Evolutionary conservation across 2,329 filamentous ascomycete genomes (phyloP).

Genomic region (Penicillium capsulatum): DNA sequence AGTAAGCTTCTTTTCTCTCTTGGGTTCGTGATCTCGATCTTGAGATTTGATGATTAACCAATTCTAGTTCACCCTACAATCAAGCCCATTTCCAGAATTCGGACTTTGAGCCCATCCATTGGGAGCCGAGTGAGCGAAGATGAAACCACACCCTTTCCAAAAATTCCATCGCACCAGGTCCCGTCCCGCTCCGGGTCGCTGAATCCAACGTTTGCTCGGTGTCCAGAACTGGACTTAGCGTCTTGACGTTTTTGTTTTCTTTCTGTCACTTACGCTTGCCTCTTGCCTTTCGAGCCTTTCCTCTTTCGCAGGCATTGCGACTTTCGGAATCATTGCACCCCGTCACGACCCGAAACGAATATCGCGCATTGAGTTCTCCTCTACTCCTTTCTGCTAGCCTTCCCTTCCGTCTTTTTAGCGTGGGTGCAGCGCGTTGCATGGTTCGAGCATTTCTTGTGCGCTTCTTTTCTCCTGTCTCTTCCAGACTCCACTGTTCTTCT

Average conservation of each 20-base stretch:
- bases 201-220: no score
- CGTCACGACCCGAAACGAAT: not conserved
- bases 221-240: conserved; percentile 9
- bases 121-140: conserved; percentile 40
- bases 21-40: not conserved
- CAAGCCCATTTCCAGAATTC: conserved; percentile 46
- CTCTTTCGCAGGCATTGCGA: not conserved
- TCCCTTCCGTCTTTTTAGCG: conserved; percentile 18
- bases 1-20: conserved; percentile 34
- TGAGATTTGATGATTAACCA: not conserved
- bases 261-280: not conserved
- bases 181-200: no score
- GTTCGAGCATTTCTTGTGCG: conserved; percentile 14
- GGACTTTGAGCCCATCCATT: conserved; percentile 46
- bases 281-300: not conserved
- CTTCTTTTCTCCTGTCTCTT: conserved; percentile 5
- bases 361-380: not conserved
- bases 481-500: conserved; percentile 2
- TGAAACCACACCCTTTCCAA: no score
- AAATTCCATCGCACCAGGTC: no score
- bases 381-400: not conserved
- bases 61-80: conserved; percentile 41
- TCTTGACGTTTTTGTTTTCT: conserved; percentile 2
- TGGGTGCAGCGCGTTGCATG: conserved; percentile 22
- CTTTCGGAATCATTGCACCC: not conserved